Percentiles rank a stretch among this genome's conserved stretches.
phyloP scores from a whole-genome alignment of 2,329 filamentous ascomycete species.

The Exophiala oligosperma region DNA sequence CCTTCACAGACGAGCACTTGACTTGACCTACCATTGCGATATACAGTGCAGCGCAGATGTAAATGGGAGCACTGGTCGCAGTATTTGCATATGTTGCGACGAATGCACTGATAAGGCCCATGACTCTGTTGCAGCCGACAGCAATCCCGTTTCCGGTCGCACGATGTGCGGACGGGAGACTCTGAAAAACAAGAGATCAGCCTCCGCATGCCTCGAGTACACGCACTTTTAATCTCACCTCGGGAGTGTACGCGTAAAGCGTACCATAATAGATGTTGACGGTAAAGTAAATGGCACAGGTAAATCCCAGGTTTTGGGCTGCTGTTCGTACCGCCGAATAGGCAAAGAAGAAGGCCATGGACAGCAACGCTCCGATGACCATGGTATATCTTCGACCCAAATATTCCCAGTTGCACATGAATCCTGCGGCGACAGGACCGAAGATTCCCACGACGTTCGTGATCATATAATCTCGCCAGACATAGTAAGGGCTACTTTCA shows the following conservation, averaged over 20 bases:
- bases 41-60: conserved; percentile 38
- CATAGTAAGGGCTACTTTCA: conserved; percentile 71
- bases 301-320: conserved; percentile 66
- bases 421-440: conserved; percentile 68
- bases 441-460: conserved; percentile 72
- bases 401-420: conserved; percentile 66
- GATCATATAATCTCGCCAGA: conserved; percentile 78
- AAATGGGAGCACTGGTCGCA: conserved; percentile 38
- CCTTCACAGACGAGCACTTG: background rate
- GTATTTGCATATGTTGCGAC: conserved; percentile 35
- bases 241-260: conserved; percentile 74
- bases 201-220: background rate
- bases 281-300: conserved; percentile 67
- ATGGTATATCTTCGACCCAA: conserved; percentile 74
- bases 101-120: conserved; percentile 71
- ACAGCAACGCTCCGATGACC: conserved; percentile 61
- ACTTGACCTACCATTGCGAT: conserved; percentile 35
- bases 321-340: conserved; percentile 68
- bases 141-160: conserved; percentile 74
- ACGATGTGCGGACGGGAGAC: conserved; percentile 61
- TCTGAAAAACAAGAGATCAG: conserved; percentile 2
- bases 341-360: conserved; percentile 69
- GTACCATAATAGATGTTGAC: conserved; percentile 71
- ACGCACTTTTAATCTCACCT: conserved; percentile 46
- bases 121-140: conserved; percentile 69